Percentiles rank a stretch among this genome's conserved stretches.
Evolutionary conservation across 2,329 filamentous ascomycete genomes (phyloP).

Genomic region (Blumeria graminis): DNA sequence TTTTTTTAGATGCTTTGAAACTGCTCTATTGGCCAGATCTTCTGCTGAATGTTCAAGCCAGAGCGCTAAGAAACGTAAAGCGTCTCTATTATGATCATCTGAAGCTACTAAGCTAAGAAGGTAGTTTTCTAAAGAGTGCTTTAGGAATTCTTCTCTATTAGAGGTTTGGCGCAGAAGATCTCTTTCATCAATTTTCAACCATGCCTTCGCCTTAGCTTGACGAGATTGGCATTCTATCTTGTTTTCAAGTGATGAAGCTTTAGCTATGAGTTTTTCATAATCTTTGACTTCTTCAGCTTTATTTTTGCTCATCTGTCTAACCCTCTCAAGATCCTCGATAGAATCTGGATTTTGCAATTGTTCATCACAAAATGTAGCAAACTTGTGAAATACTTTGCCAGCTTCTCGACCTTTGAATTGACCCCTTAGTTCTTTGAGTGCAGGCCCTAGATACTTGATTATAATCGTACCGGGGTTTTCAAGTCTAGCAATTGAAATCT

Average conservation of each 20-base stretch:
- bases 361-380: constrained; percentile 83
- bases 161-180: constrained; percentile 61
- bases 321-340: constrained; percentile 59
- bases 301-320: constrained; percentile 54
- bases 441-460: constrained; percentile 60
- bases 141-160: constrained; percentile 61
- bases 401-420: constrained; percentile 45
- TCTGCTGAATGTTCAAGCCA: constrained; percentile 80
- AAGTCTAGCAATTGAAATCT: constrained; percentile 69
- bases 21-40: constrained; percentile 51
- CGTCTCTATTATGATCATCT: constrained; percentile 72
- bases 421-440: constrained; percentile 56
- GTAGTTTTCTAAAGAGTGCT: constrained; percentile 80
- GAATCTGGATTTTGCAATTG: constrained; percentile 74
- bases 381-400: constrained; percentile 79
- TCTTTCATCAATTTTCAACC: constrained; percentile 72
- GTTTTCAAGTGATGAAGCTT: constrained; percentile 20
- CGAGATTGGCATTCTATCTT: constrained; percentile 33
- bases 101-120: constrained; percentile 63
- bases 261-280: constrained; percentile 33
- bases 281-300: constrained; percentile 63
- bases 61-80: constrained; percentile 73
- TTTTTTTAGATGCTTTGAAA: constrained; percentile 39
- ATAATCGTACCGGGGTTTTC: constrained; percentile 85
- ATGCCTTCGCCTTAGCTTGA: constrained; percentile 52